Evolutionary conservation across 75 land plant species (phyloP), one percentile per base, ranked within the genome.

Genomic region (Cryptomeria japonica): DNA sequence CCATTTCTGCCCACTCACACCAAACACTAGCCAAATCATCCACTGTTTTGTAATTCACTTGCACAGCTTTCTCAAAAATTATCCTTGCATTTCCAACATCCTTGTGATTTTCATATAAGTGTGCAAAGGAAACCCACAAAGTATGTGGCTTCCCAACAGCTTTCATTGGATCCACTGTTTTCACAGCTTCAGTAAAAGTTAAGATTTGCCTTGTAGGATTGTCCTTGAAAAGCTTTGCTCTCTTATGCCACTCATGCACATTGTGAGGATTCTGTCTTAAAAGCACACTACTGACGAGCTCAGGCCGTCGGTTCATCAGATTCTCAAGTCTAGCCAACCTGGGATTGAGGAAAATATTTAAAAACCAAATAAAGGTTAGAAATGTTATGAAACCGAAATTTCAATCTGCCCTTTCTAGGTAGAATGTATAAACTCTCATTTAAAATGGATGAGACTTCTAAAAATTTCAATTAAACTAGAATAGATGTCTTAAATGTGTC

Each of bases 1-100:
- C 98, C 96, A 96, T 96, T 88, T 97, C 99, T 2, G 98, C 97
- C 98, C 98, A 97, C 85, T 95, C 98, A 88, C 98, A 95, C 97
- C 97, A 97, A 28, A 97, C 89, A 88, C 93, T 95, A 0, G 98
- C 99, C 84, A 97, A 89, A 87, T 97, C 92, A 91, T 97, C 99
- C 42, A 97, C 97, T 61, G 97, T 88, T 88, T 94, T 97, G 88
- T 92, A 97, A 47, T 90, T 93, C 9, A 94, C 98, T 86, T 96
- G 96, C 19, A 93, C 96, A 32, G 98, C 99, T 86, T 96, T 97
- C 55, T 97, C 97, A 91, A 96, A 96, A 34, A 97, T 94, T 2
- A 94, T 94, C 84, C 95, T 89, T 6, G 99, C 99, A 94, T 95
- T 95, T 16, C 80, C 91, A 28, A 97, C 15, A 90, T 96, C 97